Conservation (phyloP, 768 basidiomycete species). For the Mycena crocata region DNA sequence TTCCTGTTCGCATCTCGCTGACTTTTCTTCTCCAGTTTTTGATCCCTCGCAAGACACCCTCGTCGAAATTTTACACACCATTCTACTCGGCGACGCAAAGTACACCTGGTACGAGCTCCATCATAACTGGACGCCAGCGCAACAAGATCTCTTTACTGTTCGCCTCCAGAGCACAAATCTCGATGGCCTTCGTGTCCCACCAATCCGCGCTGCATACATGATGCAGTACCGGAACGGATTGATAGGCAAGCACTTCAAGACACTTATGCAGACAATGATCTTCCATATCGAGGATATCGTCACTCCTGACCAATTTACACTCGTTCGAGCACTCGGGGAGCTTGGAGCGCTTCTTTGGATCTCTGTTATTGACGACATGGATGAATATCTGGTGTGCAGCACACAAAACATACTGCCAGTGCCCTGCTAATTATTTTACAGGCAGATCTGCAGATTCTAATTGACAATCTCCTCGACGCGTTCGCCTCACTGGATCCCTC, state of each 20-base stretch:
- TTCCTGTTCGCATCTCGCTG: background rate
- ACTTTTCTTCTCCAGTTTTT: background rate
- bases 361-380: slow-evolving; percentile 40
- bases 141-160: too few relatives aligned
- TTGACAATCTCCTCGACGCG: slow-evolving; percentile 51
- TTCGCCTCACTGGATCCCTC: slow-evolving; percentile 46
- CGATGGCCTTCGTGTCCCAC: too few relatives aligned
- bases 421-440: too few relatives aligned
- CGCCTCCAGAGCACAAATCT: too few relatives aligned
- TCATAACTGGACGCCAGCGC: too few relatives aligned
- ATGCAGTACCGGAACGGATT: too few relatives aligned
- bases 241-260: too few relatives aligned
- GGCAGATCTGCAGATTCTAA: slow-evolving; percentile 44
- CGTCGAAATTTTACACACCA: slow-evolving; percentile 53
- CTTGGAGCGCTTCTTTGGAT: slow-evolving; percentile 48
- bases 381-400: slow-evolving; percentile 46
- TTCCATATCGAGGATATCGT: slow-evolving; percentile 47
- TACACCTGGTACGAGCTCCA: too few relatives aligned
- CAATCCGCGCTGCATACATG: too few relatives aligned
- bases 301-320: slow-evolving; percentile 32
- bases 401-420: too few relatives aligned
- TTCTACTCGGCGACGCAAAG: too few relatives aligned
- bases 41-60: slow-evolving; percentile 19
- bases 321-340: slow-evolving; percentile 36
- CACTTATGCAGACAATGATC: slow-evolving; percentile 40